These are phyloP conservation scores for Paradendryphiella salina DNA, from an alignment of 2,329 filamentous ascomycete species.

Conservation along the genomic window DNA sequence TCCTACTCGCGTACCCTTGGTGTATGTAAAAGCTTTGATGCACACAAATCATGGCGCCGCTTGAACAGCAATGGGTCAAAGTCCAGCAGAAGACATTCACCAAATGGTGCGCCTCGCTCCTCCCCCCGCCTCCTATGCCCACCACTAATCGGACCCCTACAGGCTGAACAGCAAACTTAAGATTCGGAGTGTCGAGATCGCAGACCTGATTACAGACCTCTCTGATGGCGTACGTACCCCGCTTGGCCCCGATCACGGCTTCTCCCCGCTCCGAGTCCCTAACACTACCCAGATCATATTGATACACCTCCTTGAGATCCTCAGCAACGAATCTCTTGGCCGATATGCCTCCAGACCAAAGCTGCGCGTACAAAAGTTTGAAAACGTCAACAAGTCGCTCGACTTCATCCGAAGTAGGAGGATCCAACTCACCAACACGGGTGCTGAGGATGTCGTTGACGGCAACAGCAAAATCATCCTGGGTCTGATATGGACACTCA, in stretches of 20 bases:
- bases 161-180: constrained; percentile 97
- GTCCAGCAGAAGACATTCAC: constrained; percentile 99
- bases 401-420: constrained; percentile 88
- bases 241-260: constrained; percentile 10
- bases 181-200: constrained; percentile 74
- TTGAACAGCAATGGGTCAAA: constrained; percentile 67
- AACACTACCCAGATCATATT: constrained; percentile 71
- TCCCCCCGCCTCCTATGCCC: constrained; percentile 12
- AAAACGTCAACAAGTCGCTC: constrained; percentile 95
- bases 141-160: constrained; percentile 30
- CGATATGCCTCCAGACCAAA: constrained; percentile 97
- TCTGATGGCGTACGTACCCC: constrained; percentile 79
- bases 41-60: constrained; percentile 48
- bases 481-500: constrained; percentile 96
- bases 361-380: constrained; percentile 92
- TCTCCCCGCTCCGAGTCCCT: constrained; percentile 11
- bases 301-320: constrained; percentile 95
- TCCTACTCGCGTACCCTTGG: constrained; percentile 27
- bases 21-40: constrained; percentile 29
- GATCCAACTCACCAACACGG: constrained; percentile 98
- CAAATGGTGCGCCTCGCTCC: constrained; percentile 71
- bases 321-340: constrained; percentile 90
- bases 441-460: constrained; percentile 96
- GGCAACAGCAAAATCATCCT: constrained; percentile 97
- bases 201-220: constrained; percentile 85